Conservation (phyloP, 1,139 yeast species). For the Taphrina wiesneri region DNA sequence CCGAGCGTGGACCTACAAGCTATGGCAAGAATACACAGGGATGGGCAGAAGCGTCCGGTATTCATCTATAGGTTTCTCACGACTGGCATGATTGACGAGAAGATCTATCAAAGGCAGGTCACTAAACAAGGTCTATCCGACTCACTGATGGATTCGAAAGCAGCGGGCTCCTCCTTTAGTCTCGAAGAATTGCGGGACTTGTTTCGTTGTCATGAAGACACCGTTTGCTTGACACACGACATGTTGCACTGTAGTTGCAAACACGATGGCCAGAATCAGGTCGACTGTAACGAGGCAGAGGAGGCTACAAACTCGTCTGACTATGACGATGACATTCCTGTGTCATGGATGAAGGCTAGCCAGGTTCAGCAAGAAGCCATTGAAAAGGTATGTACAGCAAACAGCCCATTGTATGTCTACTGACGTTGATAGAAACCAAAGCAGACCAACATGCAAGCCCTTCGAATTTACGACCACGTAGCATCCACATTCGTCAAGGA, state of each 20-base stretch:
- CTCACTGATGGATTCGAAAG: slow-evolving; percentile 61
- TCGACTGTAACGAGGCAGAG: slow-evolving; percentile 27
- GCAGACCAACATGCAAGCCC: slow-evolving; percentile 20
- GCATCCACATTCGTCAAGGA: background rate
- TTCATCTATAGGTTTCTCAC: slow-evolving; percentile 73
- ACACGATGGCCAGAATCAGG: slow-evolving; percentile 37
- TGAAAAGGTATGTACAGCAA: background rate
- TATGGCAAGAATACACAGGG: slow-evolving; percentile 92
- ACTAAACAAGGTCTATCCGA: slow-evolving; percentile 80
- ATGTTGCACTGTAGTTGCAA: slow-evolving; percentile 69
- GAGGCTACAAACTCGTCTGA: slow-evolving; percentile 35
- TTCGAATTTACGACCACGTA: slow-evolving; percentile 13
- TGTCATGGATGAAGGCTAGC: slow-evolving; percentile 15
- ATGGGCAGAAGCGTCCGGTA: slow-evolving; percentile 81
- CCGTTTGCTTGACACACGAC: slow-evolving; percentile 78
- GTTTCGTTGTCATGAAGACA: slow-evolving; percentile 59
- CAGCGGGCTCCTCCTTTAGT: slow-evolving; percentile 45
- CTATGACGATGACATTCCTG: background rate
- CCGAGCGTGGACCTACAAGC: slow-evolving; percentile 93
- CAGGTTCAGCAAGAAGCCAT: slow-evolving; percentile 8
- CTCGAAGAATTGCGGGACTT: slow-evolving; percentile 69
- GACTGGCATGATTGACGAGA: slow-evolving; percentile 91
- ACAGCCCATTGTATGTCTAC: background rate
- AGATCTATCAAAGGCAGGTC: slow-evolving; percentile 88
- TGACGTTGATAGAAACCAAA: background rate